phyloP scores from a whole-genome alignment of 176 grass and related monocot species.

The Carex myosuroides region DNA sequence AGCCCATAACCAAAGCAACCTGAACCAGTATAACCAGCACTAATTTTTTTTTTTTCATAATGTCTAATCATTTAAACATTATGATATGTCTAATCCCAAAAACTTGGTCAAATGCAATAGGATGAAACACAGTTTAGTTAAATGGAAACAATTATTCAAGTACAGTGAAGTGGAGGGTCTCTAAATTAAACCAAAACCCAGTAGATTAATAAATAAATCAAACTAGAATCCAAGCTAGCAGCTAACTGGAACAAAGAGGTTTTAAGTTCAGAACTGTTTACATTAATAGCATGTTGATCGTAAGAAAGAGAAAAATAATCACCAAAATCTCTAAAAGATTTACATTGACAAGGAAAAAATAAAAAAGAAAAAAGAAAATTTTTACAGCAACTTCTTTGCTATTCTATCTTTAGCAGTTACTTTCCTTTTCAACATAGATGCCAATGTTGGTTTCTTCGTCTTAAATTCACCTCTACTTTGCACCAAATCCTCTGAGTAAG shows the following conservation, averaged over 20 bases:
- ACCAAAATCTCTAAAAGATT: neutral
- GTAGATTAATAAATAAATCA: neutral
- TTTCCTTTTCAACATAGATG: slow-evolving; percentile 94
- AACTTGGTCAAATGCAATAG: neutral
- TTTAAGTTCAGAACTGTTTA: neutral
- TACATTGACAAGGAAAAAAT: slow-evolving; percentile 8
- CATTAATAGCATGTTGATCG: neutral
- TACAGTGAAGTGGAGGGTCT: neutral
- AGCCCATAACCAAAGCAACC: too few relatives aligned
- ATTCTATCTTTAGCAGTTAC: slow-evolving; percentile 76
- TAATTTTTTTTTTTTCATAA: neutral
- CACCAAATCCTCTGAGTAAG: slow-evolving; percentile 49
- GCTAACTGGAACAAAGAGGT: neutral
- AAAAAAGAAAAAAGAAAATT: neutral
- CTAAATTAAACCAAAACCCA: neutral
- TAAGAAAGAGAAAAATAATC: neutral
- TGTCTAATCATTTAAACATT: neutral
- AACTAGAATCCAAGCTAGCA: neutral
- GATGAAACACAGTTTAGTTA: neutral
- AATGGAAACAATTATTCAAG: neutral
- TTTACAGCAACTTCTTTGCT: slow-evolving; percentile 54
- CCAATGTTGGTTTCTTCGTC: slow-evolving; percentile 55
- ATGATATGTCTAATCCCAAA: neutral
- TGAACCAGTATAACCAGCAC: too few relatives aligned
- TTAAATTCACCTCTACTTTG: slow-evolving; percentile 25